Base-by-base conservation (phyloP, 441 rosid genomes). In the Gossypium lobatum region DNA sequence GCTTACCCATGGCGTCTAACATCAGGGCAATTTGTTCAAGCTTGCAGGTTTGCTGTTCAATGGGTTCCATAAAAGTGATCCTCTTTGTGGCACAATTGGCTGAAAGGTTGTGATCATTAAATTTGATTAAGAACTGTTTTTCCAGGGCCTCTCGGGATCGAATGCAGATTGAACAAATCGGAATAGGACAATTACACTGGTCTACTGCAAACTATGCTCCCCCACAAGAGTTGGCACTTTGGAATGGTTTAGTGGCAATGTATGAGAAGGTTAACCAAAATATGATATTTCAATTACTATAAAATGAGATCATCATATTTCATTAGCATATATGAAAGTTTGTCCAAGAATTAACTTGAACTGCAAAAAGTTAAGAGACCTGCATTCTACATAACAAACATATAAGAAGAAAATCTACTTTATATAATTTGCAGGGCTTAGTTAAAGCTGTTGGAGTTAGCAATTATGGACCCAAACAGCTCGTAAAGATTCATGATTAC, bases 1-100 rank as follows among this genome's bases (percentile, higher is more conserved):
- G 95, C 97, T 55, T 92, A 94, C 79, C 95, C 97, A 61, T 94
- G 95, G 98, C 85, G 98, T 57, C 81, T 92, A 72, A 91, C 97
- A 6, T 87, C 97, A 0, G 90, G 92, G 68, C 98, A 89, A 83
- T 92, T 94, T 73, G 97, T 91, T 14, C 83, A 91, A 28, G 98
- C 98, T 16, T 94, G 97, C 98, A 62, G 85, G 97, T 93, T 72
- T 54, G 21, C 25, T 55, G 9, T 74, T 62, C 53, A 20, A 7
- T 72, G 64, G 58, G 52, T 61, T 68, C 53, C 31, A 14, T 17
- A 23, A 17, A n/a, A 34, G 20, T 37, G 45, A 17, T 52, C 23
- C 48, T 18, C 42, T 70, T 61, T 7, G 52, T 20, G 37, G n/a
- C 3, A 26, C 13, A 37, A 42, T 39, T 61, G 50, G 6, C 50